Conservation (phyloP, 441 rosid genomes). For the Brassica hybrid region DNA sequence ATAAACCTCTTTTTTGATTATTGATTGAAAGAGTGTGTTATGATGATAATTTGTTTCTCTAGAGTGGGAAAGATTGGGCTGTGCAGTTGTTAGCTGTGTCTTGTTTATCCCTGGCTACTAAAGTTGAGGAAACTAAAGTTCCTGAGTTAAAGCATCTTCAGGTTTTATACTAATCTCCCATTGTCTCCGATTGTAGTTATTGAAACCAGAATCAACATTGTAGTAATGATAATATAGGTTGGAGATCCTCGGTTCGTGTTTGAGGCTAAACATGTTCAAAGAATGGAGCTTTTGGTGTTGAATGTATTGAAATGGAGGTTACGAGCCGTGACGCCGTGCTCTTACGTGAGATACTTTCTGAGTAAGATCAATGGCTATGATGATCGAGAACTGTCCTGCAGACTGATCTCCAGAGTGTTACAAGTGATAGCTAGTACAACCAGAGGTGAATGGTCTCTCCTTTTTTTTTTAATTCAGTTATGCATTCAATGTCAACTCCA, state of each 20-base stretch:
- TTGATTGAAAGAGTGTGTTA: background rate
- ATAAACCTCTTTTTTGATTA: background rate
- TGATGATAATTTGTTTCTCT: background rate
- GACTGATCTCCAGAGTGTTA: conserved; percentile 44
- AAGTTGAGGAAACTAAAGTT: conserved; percentile 66
- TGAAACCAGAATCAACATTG: conserved; percentile 22
- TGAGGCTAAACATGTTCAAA: conserved; percentile 57
- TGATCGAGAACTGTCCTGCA: conserved; percentile 36
- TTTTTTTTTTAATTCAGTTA: too few relatives aligned
- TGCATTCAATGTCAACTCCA: too few relatives aligned
- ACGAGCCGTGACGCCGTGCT: conserved; percentile 53
- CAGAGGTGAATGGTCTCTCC: conserved; percentile 44
- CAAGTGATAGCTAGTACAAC: conserved; percentile 50
- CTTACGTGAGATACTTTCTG: conserved; percentile 56
- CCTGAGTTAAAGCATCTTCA: conserved; percentile 63
- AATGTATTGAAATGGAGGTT: conserved; percentile 59
- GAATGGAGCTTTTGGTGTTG: conserved; percentile 63
- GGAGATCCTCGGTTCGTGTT: conserved; percentile 54
- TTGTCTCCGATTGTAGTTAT: conserved; percentile 41
- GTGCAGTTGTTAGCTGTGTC: conserved; percentile 76
- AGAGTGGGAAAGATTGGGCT: conserved; percentile 65
- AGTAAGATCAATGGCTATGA: conserved; percentile 39
- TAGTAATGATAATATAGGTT: conserved; percentile 43
- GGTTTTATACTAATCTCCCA: conserved; percentile 44
- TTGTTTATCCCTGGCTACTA: conserved; percentile 75